A percentile compares a stretch with the other conserved stretches of the same genome.
Conservation (phyloP, 2,329 filamentous ascomycete species). For the Aspergillus sp. region DNA sequence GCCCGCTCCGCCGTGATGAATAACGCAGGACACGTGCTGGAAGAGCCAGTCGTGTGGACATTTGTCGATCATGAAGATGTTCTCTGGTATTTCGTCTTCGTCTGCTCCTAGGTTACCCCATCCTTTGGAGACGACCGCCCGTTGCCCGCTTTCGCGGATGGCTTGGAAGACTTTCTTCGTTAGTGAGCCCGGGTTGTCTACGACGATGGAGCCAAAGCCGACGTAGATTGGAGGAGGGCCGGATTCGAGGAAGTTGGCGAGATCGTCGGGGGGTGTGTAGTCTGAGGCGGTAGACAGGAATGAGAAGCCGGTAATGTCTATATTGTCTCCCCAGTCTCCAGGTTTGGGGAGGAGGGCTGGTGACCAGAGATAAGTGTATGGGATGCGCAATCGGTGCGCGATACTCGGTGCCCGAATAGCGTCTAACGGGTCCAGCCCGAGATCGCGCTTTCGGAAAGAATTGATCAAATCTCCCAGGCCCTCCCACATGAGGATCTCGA, state of each 20-base stretch:
- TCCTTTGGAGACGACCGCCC: slow-evolving; percentile 81
- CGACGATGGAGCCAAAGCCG: slow-evolving; percentile 80
- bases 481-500: slow-evolving; percentile 93
- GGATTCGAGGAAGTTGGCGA: slow-evolving; percentile 66
- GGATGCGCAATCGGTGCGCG: slow-evolving; percentile 72
- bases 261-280: slow-evolving; percentile 66
- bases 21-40: slow-evolving; percentile 74
- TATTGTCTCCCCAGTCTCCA: slow-evolving; percentile 71
- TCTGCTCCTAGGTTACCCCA: slow-evolving; percentile 84
- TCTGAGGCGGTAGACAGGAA: slow-evolving; percentile 69
- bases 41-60: slow-evolving; percentile 90
- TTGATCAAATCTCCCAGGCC: slow-evolving; percentile 91
- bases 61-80: slow-evolving; percentile 81
- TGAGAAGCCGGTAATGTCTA: slow-evolving; percentile 75
- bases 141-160: slow-evolving; percentile 65
- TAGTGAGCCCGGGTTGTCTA: slow-evolving; percentile 72
- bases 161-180: slow-evolving; percentile 74
- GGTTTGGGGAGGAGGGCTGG: slow-evolving; percentile 78
- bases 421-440: slow-evolving; percentile 76
- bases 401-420: slow-evolving; percentile 81
- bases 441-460: slow-evolving; percentile 71
- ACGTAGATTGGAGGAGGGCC: slow-evolving; percentile 78
- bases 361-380: slow-evolving; percentile 92
- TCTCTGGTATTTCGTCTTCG: slow-evolving; percentile 67
- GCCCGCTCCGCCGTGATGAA: slow-evolving; percentile 85